Evolutionary conservation across 139 green algal genomes (phyloP), one percentile per base, ranked within the genome.

Genomic region (Chlamydomonas applanata): DNA sequence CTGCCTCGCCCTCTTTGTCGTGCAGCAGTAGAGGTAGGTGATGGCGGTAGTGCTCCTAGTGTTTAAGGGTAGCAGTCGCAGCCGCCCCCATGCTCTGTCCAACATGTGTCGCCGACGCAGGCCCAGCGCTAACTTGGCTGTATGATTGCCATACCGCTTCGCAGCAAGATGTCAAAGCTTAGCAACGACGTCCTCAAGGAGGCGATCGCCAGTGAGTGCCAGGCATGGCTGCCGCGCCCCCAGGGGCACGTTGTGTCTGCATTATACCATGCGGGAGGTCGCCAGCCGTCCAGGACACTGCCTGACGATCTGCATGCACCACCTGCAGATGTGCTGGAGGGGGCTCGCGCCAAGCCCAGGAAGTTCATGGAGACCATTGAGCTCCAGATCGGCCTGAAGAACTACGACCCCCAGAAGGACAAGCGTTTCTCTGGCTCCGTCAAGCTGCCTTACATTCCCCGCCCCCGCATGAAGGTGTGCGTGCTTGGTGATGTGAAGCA

Each of bases 341-440:
- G 87, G 64, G 73, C 90, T 44, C 85, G 90, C 77, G 79, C 90
- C 81, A 99, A 99, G 93, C 85, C 89, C 66, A 85, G 96, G 60
- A 99, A 99, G 82, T 99, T 99, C 89, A 90, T 79, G 56, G 96
- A 99, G 93, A 99, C 96, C 17, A 89, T 99, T 36, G 96, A 99
- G 90, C 92, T 99, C 52, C 96, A 99, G 89, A 97, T 99, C 72
- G 96, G 96, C 73, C 89, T 99, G 36, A 99, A 99, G 92, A 99
- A 98, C 90, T 99, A 99, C 80, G 96, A 99, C 78, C 94, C 96
- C n/a, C 96, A 99, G 90, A 99, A 99, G 89, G 96, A 99, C 85
- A 99, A 99, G 95, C 96, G 96, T 89, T 99, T 99, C 96, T 96
- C 87, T 81, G 96, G 96, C 82, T 93, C 92, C 62, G 96, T 99